Percentiles rank a stretch among this genome's conserved stretches.
Evolutionary conservation across 2,329 filamentous ascomycete genomes (phyloP).

Genomic region (Fusarium sp.): DNA sequence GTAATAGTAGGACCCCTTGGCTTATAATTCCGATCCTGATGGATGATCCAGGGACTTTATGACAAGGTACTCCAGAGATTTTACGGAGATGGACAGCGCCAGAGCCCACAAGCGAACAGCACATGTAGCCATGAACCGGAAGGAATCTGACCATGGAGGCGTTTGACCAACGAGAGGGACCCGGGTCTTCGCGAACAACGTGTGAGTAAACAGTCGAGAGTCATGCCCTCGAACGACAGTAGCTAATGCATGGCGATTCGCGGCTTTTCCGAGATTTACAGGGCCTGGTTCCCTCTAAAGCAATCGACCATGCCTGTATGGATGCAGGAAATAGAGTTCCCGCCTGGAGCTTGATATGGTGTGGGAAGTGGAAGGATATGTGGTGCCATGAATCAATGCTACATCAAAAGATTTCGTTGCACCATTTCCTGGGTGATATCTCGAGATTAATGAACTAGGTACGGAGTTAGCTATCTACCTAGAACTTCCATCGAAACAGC

Average conservation of each 20-base stretch:
- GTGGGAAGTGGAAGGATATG: not conserved
- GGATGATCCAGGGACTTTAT: constrained; percentile 11
- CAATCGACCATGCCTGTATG: constrained; percentile 1
- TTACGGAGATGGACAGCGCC: constrained; percentile 30
- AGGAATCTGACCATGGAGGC: constrained; percentile 41
- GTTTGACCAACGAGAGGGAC: constrained; percentile 26
- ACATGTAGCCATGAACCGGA: constrained; percentile 32
- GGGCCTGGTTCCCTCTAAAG: not conserved
- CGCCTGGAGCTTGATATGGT: not conserved
- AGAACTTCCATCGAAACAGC: not conserved
- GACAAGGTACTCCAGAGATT: constrained; percentile 31
- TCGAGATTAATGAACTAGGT: not conserved
- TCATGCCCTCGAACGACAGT: constrained; percentile 23
- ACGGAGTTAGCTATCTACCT: not conserved
- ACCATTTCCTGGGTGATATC: constrained; percentile 6
- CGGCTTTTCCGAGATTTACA: constrained; percentile 27
- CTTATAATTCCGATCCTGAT: constrained; percentile 8
- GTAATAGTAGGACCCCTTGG: constrained; percentile 11
- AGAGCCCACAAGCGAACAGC: constrained; percentile 35
- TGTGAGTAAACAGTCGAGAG: constrained; percentile 32
- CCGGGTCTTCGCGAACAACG: constrained; percentile 40
- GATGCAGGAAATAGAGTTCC: constrained; percentile 2
- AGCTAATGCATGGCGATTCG: constrained; percentile 7
- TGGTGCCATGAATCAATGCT: constrained; percentile 25
- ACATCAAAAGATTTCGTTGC: constrained; percentile 15